Percentiles rank a stretch among this genome's conserved stretches.
Conservation (phyloP, 192 early-diverging fungal genomes). For the Coemansia asiatica region DNA sequence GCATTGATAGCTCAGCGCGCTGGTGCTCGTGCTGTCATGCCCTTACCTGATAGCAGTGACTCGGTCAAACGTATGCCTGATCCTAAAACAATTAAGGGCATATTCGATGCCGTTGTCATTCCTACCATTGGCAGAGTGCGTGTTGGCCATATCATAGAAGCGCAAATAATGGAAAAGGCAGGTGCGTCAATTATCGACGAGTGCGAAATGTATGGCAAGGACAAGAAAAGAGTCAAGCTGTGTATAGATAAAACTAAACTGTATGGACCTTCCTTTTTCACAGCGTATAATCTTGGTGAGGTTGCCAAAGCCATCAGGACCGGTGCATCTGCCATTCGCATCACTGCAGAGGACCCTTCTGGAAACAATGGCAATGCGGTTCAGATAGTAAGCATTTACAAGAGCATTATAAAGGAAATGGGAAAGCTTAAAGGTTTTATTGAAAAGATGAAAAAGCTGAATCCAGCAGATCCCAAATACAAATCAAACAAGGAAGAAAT, state of each 20-base stretch:
- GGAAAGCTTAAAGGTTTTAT: background rate
- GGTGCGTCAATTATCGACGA: slow-evolving; percentile 98
- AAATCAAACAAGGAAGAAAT: background rate
- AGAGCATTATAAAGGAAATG: background rate
- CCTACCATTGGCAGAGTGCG: slow-evolving; percentile 99
- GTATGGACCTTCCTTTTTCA: slow-evolving; percentile 93
- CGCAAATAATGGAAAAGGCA: slow-evolving; percentile 89
- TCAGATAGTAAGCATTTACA: slow-evolving; percentile 69
- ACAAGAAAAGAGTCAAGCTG: slow-evolving; percentile 86
- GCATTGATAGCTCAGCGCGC: slow-evolving; percentile 96
- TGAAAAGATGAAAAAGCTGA: background rate
- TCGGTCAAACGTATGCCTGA: slow-evolving; percentile 98
- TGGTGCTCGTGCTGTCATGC: slow-evolving; percentile 97
- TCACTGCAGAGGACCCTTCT: slow-evolving; percentile 81
- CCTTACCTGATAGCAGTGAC: slow-evolving; percentile 90
- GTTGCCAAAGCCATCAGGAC: background rate
- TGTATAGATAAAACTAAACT: slow-evolving; percentile 86
- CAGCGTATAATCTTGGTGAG: slow-evolving; percentile 92
- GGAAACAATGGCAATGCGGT: slow-evolving; percentile 86
- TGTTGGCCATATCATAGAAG: slow-evolving; percentile 99
- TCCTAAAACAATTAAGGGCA: slow-evolving; percentile 96
- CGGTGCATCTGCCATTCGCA: slow-evolving; percentile 97
- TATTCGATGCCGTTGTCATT: slow-evolving; percentile 92
- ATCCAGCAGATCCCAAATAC: slow-evolving; percentile 63
- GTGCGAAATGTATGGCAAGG: slow-evolving; percentile 91